Conservation (phyloP, 2,329 filamentous ascomycete genomes). For the Clarireedia paspali region DNA sequence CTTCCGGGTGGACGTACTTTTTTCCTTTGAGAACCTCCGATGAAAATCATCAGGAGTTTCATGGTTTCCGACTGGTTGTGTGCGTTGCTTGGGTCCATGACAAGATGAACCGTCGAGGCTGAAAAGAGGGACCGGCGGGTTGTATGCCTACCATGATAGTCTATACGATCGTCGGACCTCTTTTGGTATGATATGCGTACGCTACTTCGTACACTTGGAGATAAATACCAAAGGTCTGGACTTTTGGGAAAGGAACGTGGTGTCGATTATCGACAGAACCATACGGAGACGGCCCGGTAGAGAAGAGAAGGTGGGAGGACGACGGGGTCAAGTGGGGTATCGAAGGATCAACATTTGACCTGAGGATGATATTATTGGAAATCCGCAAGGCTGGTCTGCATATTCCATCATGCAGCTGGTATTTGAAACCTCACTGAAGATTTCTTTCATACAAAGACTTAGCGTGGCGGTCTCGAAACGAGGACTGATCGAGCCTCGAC, state of each 20-base stretch:
- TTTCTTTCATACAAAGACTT: neutral
- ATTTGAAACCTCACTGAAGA: neutral
- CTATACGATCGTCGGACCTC: neutral
- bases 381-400: neutral
- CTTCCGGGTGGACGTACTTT: neutral
- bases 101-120: neutral
- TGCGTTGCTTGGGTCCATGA: neutral
- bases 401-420: neutral
- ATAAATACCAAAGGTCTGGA: neutral
- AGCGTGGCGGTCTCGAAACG: neutral
- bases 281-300: neutral
- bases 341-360: neutral
- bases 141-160: neutral
- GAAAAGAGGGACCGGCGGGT: neutral
- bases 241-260: neutral
- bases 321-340: neutral
- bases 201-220: too few relatives aligned
- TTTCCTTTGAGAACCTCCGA: neutral
- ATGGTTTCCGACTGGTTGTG: neutral
- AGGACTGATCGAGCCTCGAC: neutral
- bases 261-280: neutral
- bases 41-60: constrained; percentile 1
- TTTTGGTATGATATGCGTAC: neutral
- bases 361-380: neutral
- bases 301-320: neutral